Conservation (phyloP, 169 alveolate genomes). For the Babesia bovis region DNA sequence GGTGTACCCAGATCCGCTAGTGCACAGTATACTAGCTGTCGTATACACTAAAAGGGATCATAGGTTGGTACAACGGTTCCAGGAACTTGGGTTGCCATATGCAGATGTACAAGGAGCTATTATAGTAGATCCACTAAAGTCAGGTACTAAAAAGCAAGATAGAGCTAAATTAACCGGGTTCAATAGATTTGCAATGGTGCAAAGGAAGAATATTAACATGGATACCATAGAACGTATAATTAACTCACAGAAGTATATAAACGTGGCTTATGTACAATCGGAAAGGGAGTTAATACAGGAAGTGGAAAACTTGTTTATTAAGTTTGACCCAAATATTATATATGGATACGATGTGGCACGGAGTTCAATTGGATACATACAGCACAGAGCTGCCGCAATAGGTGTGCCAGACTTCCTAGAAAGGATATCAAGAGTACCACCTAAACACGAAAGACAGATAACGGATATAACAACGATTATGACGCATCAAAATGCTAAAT, state of each 20-base stretch:
- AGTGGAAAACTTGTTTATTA: neutral
- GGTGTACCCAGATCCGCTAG: conserved; percentile 17
- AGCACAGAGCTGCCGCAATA: conserved; percentile 1
- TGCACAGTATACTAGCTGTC: conserved; percentile 8
- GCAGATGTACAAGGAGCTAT: conserved; percentile 44
- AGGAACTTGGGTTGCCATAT: conserved; percentile 2
- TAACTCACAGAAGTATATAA: conserved; percentile 9
- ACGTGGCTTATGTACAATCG: conserved; percentile 14
- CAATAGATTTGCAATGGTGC: neutral
- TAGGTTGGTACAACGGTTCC: neutral
- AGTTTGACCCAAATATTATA: conserved; percentile 23
- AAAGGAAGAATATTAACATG: neutral
- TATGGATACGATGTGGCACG: conserved; percentile 36
- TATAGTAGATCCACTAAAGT: neutral
- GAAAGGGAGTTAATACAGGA: conserved; percentile 8
- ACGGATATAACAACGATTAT: conserved; percentile 13
- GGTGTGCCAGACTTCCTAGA: conserved; percentile 17
- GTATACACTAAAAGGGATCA: conserved; percentile 35
- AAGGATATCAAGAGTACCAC: conserved; percentile 7
- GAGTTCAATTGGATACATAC: conserved; percentile 23
- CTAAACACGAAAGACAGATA: neutral
- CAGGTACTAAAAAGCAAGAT: neutral
- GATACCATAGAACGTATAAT: conserved; percentile 4
- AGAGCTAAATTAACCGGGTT: neutral
- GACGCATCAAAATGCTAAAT: conserved; percentile 24